Percentiles rank a stretch among this genome's conserved stretches.
phyloP scores from a whole-genome alignment of 179 eudicot genomes.

The Gypsophila paniculata region DNA sequence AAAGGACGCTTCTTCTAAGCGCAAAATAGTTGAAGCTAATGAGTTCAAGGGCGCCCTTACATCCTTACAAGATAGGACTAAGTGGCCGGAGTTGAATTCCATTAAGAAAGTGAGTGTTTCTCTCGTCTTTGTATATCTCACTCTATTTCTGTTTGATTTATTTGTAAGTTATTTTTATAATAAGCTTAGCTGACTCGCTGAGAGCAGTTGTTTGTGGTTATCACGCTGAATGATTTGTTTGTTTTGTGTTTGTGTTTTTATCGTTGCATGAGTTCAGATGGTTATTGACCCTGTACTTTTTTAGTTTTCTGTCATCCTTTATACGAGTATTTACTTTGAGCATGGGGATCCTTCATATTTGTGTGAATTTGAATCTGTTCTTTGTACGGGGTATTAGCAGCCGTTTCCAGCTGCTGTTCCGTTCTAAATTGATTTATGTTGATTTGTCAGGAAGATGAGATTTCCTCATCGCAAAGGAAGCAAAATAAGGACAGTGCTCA shows the following conservation, averaged over 20 bases:
- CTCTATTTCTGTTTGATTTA: not conserved
- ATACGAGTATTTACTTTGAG: not conserved
- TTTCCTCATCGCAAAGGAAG: conserved; percentile 40
- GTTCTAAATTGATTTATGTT: not conserved
- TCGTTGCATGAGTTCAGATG: conserved; percentile 1
- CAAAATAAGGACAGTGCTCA: conserved; percentile 37
- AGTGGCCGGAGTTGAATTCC: conserved; percentile 48
- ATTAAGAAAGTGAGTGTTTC: conserved; percentile 52
- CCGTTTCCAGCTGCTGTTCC: too few relatives aligned
- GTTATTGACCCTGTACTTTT: not conserved
- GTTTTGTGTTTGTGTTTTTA: not conserved
- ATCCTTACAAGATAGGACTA: conserved; percentile 44
- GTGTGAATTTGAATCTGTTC: not conserved
- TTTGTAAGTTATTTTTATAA: not conserved
- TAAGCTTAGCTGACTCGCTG: not conserved
- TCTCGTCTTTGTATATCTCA: not conserved
- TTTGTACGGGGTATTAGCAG: too few relatives aligned
- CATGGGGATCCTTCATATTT: not conserved
- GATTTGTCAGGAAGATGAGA: conserved; percentile 41
- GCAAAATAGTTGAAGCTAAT: conserved; percentile 37
- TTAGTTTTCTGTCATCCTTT: not conserved
- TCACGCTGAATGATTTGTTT: not conserved
- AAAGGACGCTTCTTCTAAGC: conserved; percentile 37
- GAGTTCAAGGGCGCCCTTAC: conserved; percentile 38
- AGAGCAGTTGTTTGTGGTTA: conserved; percentile 1